Evolutionary conservation across 768 basidiomycete species (phyloP), one percentile per base, ranked within the genome.

Genomic region (Lentinus brumalis): DNA sequence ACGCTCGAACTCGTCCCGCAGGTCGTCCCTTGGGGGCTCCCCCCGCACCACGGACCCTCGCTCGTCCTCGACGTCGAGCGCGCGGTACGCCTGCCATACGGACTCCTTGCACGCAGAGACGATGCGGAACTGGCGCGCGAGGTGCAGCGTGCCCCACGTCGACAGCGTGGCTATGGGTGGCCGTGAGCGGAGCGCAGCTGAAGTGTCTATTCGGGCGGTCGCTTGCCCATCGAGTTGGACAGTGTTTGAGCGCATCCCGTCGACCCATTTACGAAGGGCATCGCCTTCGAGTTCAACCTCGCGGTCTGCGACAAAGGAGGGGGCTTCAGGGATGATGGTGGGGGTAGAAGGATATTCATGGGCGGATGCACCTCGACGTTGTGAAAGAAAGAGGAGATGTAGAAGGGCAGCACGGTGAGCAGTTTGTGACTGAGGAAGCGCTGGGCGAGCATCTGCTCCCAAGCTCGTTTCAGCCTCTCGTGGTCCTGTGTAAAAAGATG

Each of bases 31-130:
- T 45, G 30, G 32, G n/a, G n/a, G 40, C 59, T 9, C 46, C 51
- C 6, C 53, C 55, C 26, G 18, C 45, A 29, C 18, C 56, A 18
- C 63, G 68, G n/a, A 67, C 69, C 56, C 63, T 65, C 32, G 54
- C 68, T 74, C 29, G 1, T 73, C 70, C 40, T 72, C 74, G 0
- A 35, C 35, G 35, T 35, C 35, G 7, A 88, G 70, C 55, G 74
- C 76, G 47, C 82, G 73, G 69, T 89, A 91, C 69, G 86, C 86
- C 21, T 73, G 71, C 83, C 83, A 88, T 42, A 92, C 83, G 18
- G 86, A 83, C 42, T 88, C 87, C 67, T 89, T 89, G 75, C 88
- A 91, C 15, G 80, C 83, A 29, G 71, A 67, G 29, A 91, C 79
- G 18, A 81, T 82, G 32, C 77, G 78, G 9, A 91, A 81, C 30